These are phyloP conservation scores for Nepenthes mirabilis DNA, from an alignment of 148 eudicot species.

Conservation along the genomic window DNA sequence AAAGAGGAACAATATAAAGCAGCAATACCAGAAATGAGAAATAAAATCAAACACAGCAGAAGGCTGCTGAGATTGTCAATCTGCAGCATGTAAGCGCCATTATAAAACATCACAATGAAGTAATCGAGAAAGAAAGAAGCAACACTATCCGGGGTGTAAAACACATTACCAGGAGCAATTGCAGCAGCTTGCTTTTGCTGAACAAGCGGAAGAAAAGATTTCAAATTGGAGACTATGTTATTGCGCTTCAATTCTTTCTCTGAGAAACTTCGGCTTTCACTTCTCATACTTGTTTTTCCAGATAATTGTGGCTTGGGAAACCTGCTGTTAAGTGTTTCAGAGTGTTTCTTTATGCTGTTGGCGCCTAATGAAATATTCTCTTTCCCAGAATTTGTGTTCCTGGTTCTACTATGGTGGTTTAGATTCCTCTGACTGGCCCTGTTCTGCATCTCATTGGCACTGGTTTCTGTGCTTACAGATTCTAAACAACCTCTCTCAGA, in stretches of 20 bases:
- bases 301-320: constrained; percentile 37
- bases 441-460: constrained; percentile 20
- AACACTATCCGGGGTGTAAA: background rate
- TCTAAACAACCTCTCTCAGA: constrained; percentile 29
- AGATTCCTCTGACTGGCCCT: constrained; percentile 22
- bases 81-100: too few relatives aligned
- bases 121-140: background rate
- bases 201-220: constrained; percentile 78
- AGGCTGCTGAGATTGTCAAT: too few relatives aligned
- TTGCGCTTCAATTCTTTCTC: constrained; percentile 44
- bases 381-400: constrained; percentile 26
- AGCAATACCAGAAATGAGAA: too few relatives aligned
- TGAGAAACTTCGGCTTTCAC: constrained; percentile 36
- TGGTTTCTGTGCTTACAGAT: constrained; percentile 25
- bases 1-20: too few relatives aligned
- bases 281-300: constrained; percentile 41
- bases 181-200: constrained; percentile 73
- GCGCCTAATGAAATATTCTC: constrained; percentile 34
- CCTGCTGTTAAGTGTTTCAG: constrained; percentile 31
- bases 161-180: constrained; percentile 43
- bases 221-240: constrained; percentile 70
- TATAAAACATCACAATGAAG: too few relatives aligned
- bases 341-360: constrained; percentile 28
- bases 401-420: constrained; percentile 20
- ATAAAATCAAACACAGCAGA: too few relatives aligned